These are phyloP conservation scores for Trichoderma sp. DNA, from an alignment of 2,329 filamentous ascomycete genomes.

Conservation along the genomic window DNA sequence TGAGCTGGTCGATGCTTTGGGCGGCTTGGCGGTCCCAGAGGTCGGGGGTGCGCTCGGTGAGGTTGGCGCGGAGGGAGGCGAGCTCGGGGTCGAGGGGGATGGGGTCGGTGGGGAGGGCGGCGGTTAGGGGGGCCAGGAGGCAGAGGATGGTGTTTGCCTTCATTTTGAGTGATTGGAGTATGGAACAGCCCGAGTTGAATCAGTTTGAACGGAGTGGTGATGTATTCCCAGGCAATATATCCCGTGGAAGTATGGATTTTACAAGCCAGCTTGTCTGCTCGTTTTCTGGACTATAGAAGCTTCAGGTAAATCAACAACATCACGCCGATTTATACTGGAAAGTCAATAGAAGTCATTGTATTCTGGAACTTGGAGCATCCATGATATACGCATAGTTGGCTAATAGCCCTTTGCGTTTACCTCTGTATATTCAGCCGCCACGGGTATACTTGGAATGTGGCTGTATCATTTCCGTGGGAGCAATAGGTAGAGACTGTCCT, in stretches of 20 bases:
- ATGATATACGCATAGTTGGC: neutral
- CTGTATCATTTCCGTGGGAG: neutral
- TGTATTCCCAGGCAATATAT: neutral
- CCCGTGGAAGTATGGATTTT: too few species aligned
- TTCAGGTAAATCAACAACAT: neutral
- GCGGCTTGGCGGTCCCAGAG: slow-evolving; percentile 12
- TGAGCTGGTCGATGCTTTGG: neutral
- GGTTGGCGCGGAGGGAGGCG: slow-evolving; percentile 6
- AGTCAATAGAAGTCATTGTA: neutral
- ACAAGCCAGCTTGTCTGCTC: neutral
- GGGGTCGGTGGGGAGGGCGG: neutral
- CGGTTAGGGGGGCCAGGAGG: neutral
- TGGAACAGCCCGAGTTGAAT: neutral
- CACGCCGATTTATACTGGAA: neutral
- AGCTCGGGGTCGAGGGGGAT: slow-evolving; percentile 5
- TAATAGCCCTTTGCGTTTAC: too few species aligned
- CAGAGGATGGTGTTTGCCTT: neutral
- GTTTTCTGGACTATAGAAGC: neutral
- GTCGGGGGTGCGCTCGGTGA: slow-evolving; percentile 2
- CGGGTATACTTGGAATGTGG: neutral
- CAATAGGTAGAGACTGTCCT: too few species aligned
- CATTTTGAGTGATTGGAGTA: neutral
- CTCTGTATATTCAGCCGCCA: neutral
- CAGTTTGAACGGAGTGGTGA: neutral
- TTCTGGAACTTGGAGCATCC: neutral